phyloP scores from a whole-genome alignment of 1,284 basidiomycete species.

The Apiotrichum brassicae region DNA sequence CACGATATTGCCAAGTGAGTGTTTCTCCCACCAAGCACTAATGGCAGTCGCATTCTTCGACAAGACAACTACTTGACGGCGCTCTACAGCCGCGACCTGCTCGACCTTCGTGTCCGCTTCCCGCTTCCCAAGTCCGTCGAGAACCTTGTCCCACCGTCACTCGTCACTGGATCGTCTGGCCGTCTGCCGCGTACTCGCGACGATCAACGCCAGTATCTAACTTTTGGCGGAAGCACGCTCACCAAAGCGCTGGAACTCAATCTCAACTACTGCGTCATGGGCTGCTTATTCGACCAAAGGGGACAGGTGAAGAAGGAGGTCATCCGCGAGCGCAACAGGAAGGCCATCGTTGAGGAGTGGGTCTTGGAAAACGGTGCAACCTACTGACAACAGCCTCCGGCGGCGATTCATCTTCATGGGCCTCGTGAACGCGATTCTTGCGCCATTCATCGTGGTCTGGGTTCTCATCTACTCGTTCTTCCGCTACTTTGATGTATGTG shows the following conservation, averaged over 20 bases:
- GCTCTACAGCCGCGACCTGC: slow-evolving; percentile 90
- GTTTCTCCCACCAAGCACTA: neutral
- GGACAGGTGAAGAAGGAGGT: slow-evolving; percentile 88
- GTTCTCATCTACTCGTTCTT: slow-evolving; percentile 98
- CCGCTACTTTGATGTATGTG: slow-evolving; percentile 87
- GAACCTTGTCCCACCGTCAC: slow-evolving; percentile 24
- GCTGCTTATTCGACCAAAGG: slow-evolving; percentile 80
- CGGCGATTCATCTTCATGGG: slow-evolving; percentile 94
- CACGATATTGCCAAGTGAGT: slow-evolving; percentile 61
- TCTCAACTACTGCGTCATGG: slow-evolving; percentile 86
- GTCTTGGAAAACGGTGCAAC: slow-evolving; percentile 21
- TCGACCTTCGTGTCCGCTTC: slow-evolving; percentile 67
- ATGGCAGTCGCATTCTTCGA: slow-evolving; percentile 70
- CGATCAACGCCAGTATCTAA: slow-evolving; percentile 29
- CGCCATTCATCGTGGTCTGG: slow-evolving; percentile 96
- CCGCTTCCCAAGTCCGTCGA: slow-evolving; percentile 58
- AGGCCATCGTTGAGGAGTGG: slow-evolving; percentile 74
- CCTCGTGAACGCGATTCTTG: slow-evolving; percentile 85
- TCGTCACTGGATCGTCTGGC: slow-evolving; percentile 24
- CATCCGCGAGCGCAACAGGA: slow-evolving; percentile 71
- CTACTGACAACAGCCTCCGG: slow-evolving; percentile 54
- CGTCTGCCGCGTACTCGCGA: slow-evolving; percentile 21
- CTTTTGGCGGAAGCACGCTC: slow-evolving; percentile 50
- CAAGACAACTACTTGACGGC: slow-evolving; percentile 98
- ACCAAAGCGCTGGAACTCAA: slow-evolving; percentile 96